These are phyloP conservation scores for Backusella parvicylindrica DNA, from an alignment of 192 early-diverging fungal species.

Conservation along the genomic window DNA sequence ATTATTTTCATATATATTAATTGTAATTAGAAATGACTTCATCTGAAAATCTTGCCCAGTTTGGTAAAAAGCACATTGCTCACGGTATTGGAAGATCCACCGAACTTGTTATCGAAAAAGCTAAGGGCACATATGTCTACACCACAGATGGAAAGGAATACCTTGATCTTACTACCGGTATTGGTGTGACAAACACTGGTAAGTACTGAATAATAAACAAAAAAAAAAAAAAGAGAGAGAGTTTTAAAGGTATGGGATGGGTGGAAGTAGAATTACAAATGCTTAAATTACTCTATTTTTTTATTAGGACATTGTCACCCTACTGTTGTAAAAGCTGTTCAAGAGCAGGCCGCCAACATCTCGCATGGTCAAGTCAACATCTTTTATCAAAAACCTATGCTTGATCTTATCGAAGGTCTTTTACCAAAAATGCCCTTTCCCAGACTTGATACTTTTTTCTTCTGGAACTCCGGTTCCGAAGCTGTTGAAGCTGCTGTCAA, in stretches of 20 bases:
- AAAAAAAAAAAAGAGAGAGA: background rate
- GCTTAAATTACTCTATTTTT: background rate
- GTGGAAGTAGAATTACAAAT: background rate
- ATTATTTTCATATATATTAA: background rate
- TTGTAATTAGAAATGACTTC: slow-evolving; percentile 14
- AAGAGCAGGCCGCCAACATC: slow-evolving; percentile 42
- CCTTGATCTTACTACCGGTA: slow-evolving; percentile 42
- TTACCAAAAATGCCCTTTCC: slow-evolving; percentile 37
- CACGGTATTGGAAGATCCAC: slow-evolving; percentile 35
- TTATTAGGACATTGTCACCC: slow-evolving; percentile 46
- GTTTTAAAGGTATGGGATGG: background rate
- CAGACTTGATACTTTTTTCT: slow-evolving; percentile 40
- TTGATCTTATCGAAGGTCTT: slow-evolving; percentile 36
- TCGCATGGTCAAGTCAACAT: slow-evolving; percentile 42
- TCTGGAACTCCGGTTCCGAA: slow-evolving; percentile 44
- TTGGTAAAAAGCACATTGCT: slow-evolving; percentile 36
- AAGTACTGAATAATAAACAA: background rate
- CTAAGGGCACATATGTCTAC: slow-evolving; percentile 34
- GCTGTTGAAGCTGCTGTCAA: slow-evolving; percentile 44
- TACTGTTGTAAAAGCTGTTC: slow-evolving; percentile 46
- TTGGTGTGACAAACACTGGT: slow-evolving; percentile 45
- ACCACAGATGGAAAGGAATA: slow-evolving; percentile 39
- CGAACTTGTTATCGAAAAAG: slow-evolving; percentile 35
- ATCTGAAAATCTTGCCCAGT: slow-evolving; percentile 34
- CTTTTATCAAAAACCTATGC: slow-evolving; percentile 39